Percentiles rank a stretch among this genome's conserved stretches.
Evolutionary conservation across 441 rosid genomes (phyloP).

Genomic region (Flueggea neowawraea): DNA sequence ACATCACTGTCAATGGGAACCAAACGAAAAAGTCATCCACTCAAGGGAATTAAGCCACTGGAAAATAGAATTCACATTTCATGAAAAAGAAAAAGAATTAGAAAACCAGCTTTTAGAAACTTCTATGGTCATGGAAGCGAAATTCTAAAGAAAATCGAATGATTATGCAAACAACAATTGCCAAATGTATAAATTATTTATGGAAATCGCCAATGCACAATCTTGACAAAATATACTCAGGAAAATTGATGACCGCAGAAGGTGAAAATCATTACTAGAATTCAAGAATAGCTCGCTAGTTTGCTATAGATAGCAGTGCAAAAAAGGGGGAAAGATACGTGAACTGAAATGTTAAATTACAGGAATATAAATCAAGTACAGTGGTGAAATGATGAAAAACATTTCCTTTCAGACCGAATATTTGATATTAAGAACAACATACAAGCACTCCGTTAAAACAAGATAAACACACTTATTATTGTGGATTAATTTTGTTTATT

Average conservation of each 20-base stretch:
- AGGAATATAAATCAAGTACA: neutral
- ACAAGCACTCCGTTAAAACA: neutral
- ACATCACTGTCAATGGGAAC: neutral
- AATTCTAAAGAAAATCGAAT: too few relatives aligned
- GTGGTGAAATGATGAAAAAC: neutral
- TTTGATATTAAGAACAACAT: neutral
- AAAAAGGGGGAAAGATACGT: neutral
- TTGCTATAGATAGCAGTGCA: neutral
- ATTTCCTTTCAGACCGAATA: neutral
- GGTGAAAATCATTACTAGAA: neutral
- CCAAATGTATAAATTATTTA: neutral
- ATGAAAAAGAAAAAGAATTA: too few relatives aligned
- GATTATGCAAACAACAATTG: too few relatives aligned
- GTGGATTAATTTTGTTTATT: neutral
- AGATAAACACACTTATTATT: neutral
- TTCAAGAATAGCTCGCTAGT: neutral
- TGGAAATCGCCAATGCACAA: neutral
- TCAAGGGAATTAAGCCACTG: too few relatives aligned
- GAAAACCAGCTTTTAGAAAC: too few relatives aligned
- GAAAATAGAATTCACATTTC: too few relatives aligned
- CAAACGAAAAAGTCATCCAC: neutral
- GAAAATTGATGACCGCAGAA: neutral
- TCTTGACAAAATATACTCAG: neutral
- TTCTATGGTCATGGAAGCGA: too few relatives aligned
- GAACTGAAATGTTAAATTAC: neutral